Percentiles rank a stretch among this genome's conserved stretches.
Conservation (phyloP, 805 yeast genomes). For the Pichia cephalocereana region DNA sequence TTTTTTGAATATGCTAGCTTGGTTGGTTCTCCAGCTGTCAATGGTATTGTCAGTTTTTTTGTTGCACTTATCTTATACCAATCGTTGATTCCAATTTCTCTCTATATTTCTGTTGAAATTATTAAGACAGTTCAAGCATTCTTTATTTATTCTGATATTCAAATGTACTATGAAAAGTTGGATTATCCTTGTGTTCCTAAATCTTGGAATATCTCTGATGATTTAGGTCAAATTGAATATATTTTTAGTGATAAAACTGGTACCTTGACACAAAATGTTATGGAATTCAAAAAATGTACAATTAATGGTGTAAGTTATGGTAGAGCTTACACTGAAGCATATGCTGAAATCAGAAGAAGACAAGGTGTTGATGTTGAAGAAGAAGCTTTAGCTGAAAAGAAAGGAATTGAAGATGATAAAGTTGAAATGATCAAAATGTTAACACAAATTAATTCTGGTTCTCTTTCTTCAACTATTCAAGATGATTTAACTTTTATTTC, state of each 20-base stretch:
- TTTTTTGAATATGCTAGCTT: constrained; percentile 62
- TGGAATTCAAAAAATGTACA: constrained; percentile 80
- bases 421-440: constrained; percentile 46
- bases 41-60: constrained; percentile 65
- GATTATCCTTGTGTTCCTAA: constrained; percentile 82
- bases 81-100: constrained; percentile 73
- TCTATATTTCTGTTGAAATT: constrained; percentile 74
- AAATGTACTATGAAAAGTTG: constrained; percentile 56
- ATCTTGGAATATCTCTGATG: constrained; percentile 81
- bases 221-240: constrained; percentile 78
- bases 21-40: constrained; percentile 54
- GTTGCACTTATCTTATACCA: constrained; percentile 71
- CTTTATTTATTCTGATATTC: constrained; percentile 67
- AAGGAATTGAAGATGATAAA: constrained; percentile 48
- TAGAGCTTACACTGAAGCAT: constrained; percentile 74
- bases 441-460: constrained; percentile 26
- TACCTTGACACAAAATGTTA: constrained; percentile 72
- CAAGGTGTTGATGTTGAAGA: constrained; percentile 67
- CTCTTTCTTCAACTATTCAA: constrained; percentile 33
- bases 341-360: constrained; percentile 69
- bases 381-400: constrained; percentile 29
- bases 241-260: constrained; percentile 82
- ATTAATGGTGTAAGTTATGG: constrained; percentile 69
- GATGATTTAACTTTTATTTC: constrained; percentile 61
- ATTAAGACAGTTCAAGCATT: constrained; percentile 76